Evolutionary conservation across 495 filamentous ascomycete species (phyloP), one percentile per base, ranked within the genome.

Genomic region (Neurospora sp.): DNA sequence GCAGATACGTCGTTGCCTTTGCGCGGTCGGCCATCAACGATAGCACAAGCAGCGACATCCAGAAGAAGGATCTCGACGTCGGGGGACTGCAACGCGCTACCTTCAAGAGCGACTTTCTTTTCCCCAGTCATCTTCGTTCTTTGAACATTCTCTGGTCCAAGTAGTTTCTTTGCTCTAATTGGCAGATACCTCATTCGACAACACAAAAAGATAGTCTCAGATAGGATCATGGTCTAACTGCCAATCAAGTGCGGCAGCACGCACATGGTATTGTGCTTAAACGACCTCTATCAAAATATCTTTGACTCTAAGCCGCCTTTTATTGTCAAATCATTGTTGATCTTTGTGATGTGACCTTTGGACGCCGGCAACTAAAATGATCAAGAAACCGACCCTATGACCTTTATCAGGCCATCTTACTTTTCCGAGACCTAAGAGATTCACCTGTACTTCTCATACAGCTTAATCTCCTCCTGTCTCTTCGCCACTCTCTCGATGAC

Each of bases 401-500:
- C 54, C 12, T 62, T 49, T 4, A 60, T 14, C 14, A 66, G 27
- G 6, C 23, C 14, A 66, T 35, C 14, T 7, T 16, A 18, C 2
- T 18, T 66, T 39, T 18, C 6, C 39, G 27, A 37, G 54, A 35
- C 27, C 5, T 9, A 35, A 66, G 54, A 66, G 54, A 18, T 18
- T 72, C 27, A 72, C 70, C 79, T 82, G 71, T 79, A 73, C 71
- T 71, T 70, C 73, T 81, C 81, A 41, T 78, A 78, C 3, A 72
- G 70, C 31, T 76, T 85, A 73, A 91, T 90, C 78, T 94, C 92
- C 79, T 84, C 82, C 77, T 86, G 86, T 74, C 91, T 85, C 72
- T 84, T 78, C 76, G 90, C 87, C 35, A 97, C 92, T 41, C 83
- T 82, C 75, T 89, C 86, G 12, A 95, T 77, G 1, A 91, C 88